Conservation (phyloP, 345 rosid species). For the Lumnitzera racemosa region DNA sequence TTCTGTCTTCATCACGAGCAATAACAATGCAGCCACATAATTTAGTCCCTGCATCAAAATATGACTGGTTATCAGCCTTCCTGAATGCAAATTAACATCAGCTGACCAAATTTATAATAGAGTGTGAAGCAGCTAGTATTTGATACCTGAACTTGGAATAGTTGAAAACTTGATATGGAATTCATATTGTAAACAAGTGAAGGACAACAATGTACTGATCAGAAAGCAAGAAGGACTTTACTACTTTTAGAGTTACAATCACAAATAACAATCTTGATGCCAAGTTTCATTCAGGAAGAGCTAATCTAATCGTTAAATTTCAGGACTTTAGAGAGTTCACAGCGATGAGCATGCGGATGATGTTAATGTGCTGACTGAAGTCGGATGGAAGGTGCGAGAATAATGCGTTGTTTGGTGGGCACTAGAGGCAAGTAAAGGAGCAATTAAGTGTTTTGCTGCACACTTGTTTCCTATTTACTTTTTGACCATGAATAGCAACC, state of each 20-base stretch:
- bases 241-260: constrained; percentile 46
- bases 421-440: constrained; percentile 85
- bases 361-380: constrained; percentile 75
- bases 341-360: constrained; percentile 85
- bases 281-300: constrained; percentile 77
- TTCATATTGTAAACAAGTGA: too few species aligned
- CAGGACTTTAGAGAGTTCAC: constrained; percentile 77
- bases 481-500: too few species aligned
- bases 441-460: constrained; percentile 55
- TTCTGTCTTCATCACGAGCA: constrained; percentile 99
- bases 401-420: constrained; percentile 78
- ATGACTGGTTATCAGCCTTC: neutral
- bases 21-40: constrained; percentile 86
- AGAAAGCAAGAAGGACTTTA: constrained; percentile 45
- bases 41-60: constrained; percentile 65
- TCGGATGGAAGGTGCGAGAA: constrained; percentile 73
- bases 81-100: neutral
- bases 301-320: constrained; percentile 67
- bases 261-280: constrained; percentile 36
- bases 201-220: constrained; percentile 37
- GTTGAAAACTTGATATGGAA: too few species aligned
- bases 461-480: too few species aligned
- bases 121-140: too few species aligned
- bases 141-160: neutral
- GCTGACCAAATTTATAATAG: neutral